Percentiles rank a stretch among this genome's conserved stretches.
These are phyloP conservation scores for Bifiguratus adelaidae DNA, from an alignment of 192 early-diverging fungal species.

Conservation along the genomic window DNA sequence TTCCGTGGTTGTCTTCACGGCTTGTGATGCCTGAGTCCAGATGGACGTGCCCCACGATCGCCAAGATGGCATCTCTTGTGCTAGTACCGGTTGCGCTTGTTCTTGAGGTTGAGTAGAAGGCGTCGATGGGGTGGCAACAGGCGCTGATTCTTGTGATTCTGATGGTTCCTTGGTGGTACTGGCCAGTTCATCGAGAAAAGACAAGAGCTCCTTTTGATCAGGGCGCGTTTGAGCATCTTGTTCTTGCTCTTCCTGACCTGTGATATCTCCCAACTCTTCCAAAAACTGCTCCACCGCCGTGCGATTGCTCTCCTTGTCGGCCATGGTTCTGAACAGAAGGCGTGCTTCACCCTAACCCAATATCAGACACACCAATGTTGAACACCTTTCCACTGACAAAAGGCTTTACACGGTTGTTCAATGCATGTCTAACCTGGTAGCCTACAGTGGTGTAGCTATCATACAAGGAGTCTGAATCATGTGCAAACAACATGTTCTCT, in stretches of 20 bases:
- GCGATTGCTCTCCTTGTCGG: no score
- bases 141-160: not conserved
- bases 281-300: slow-evolving; percentile 25
- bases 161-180: slow-evolving; percentile 10
- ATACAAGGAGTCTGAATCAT: no score
- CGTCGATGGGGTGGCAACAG: slow-evolving; percentile 8
- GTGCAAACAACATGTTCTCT: no score
- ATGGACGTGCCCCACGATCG: slow-evolving; percentile 33
- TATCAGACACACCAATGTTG: no score
- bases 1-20: slow-evolving; percentile 45
- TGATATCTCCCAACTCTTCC: slow-evolving; percentile 18
- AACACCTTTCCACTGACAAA: no score
- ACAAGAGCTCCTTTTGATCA: slow-evolving; percentile 20
- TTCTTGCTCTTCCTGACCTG: not conserved
- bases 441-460: no score
- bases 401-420: no score
- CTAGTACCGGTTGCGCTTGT: slow-evolving; percentile 14
- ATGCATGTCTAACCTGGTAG: no score
- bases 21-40: slow-evolving; percentile 39
- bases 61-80: slow-evolving; percentile 13
- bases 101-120: slow-evolving; percentile 4
- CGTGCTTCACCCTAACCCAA: no score
- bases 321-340: no score
- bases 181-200: slow-evolving; percentile 19
- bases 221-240: not conserved